These are phyloP conservation scores for Neonectria coccinea DNA, from an alignment of 2,329 filamentous ascomycete genomes.

Conservation along the genomic window DNA sequence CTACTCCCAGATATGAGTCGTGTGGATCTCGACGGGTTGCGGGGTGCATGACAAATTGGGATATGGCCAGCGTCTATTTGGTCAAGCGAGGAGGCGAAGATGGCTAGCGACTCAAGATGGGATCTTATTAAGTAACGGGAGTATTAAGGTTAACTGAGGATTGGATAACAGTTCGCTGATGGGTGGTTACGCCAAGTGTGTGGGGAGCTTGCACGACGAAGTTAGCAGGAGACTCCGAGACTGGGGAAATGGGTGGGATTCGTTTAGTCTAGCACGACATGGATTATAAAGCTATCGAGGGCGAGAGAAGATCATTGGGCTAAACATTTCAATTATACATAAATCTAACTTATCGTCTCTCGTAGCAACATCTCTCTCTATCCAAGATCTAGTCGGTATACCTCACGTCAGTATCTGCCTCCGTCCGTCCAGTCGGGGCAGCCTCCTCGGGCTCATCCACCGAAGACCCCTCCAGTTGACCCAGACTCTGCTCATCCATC, in stretches of 20 bases:
- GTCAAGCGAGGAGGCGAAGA: slow-evolving; percentile 2
- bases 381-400: slow-evolving; percentile 36
- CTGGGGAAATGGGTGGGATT: not conserved
- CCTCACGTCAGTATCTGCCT: slow-evolving; percentile 10
- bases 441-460: slow-evolving; percentile 15
- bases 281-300: not conserved
- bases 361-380: not conserved
- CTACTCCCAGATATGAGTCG: slow-evolving; percentile 7
- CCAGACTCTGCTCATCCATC: slow-evolving; percentile 40
- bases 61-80: slow-evolving; percentile 16
- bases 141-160: not conserved
- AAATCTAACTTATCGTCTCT: not conserved
- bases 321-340: not conserved
- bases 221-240: not conserved
- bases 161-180: not conserved
- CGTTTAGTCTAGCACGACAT: not conserved
- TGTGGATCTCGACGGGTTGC: slow-evolving; percentile 27
- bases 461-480: slow-evolving; percentile 27
- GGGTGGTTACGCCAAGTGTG: not conserved
- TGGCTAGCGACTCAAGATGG: slow-evolving; percentile 6
- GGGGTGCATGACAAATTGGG: slow-evolving; percentile 36
- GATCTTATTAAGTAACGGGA: slow-evolving; percentile 12
- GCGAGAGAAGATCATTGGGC: not conserved
- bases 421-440: slow-evolving; percentile 16
- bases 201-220: not conserved